Conservation (phyloP, 1,284 basidiomycete species). For the Leccinum griseonigrum region DNA sequence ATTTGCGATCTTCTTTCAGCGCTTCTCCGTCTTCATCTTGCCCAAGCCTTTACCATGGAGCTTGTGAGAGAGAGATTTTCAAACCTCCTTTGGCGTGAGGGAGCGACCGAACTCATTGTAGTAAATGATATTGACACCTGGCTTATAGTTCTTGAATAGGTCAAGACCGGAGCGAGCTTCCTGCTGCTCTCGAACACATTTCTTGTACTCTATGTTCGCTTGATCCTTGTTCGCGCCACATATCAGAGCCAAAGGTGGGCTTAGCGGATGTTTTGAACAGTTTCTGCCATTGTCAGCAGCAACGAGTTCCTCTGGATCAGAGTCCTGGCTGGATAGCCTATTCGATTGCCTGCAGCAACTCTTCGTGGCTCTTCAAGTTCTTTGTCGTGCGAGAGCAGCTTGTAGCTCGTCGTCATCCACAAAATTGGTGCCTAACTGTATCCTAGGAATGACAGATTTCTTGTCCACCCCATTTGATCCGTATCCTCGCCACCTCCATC, state of each 20-base stretch:
- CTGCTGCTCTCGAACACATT: slow-evolving; percentile 86
- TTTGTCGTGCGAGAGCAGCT: slow-evolving; percentile 83
- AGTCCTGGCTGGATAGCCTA: too few species aligned
- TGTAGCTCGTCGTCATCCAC: slow-evolving; percentile 99
- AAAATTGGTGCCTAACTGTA: slow-evolving; percentile 80
- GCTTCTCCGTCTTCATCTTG: slow-evolving; percentile 92
- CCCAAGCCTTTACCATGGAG: slow-evolving; percentile 96
- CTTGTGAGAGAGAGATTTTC: slow-evolving; percentile 93
- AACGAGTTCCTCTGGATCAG: too few species aligned
- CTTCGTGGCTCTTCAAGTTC: slow-evolving; percentile 34
- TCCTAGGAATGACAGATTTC: slow-evolving; percentile 57
- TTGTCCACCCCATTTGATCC: slow-evolving; percentile 76
- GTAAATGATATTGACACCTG: slow-evolving; percentile 95
- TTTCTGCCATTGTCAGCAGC: too few species aligned
- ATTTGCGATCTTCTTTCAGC: slow-evolving; percentile 90
- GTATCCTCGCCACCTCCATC: slow-evolving; percentile 39
- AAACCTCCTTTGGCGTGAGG: slow-evolving; percentile 92
- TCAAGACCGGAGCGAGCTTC: slow-evolving; percentile 85
- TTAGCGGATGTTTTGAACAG: too few species aligned
- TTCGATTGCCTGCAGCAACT: too few species aligned
- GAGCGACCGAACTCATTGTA: slow-evolving; percentile 94
- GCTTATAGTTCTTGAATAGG: slow-evolving; percentile 91
- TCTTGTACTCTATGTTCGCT: slow-evolving; percentile 92
- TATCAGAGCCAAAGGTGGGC: too few species aligned
- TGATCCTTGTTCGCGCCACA: slow-evolving; percentile 88